A percentile compares a stretch with the other conserved stretches of the same genome.
phyloP scores from a whole-genome alignment of 495 filamentous ascomycete species.

The Penicillium samsonianum region DNA sequence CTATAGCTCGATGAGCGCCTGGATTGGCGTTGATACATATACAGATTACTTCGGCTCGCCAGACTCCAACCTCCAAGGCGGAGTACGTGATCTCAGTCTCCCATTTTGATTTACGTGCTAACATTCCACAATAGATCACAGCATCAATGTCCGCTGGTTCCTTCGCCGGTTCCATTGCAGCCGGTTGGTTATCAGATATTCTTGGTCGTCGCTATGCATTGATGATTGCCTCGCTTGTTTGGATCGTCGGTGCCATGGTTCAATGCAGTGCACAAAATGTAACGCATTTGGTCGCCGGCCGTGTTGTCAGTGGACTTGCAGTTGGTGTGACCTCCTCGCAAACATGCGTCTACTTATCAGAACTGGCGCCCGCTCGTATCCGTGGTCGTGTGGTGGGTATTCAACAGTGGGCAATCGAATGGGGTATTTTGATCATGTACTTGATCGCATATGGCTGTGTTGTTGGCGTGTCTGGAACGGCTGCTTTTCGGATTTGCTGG shows the following conservation, averaged over 20 bases:
- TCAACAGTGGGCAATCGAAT: conserved; percentile 76
- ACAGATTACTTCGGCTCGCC: conserved; percentile 66
- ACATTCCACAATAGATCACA: conserved; percentile 33
- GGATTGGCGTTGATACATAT: conserved; percentile 70
- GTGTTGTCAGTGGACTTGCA: conserved; percentile 69
- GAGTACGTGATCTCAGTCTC: conserved; percentile 30
- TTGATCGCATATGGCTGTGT: conserved; percentile 65
- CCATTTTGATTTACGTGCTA: background rate
- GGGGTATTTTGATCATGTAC: conserved; percentile 65
- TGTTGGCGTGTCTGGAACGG: conserved; percentile 45
- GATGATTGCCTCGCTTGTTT: conserved; percentile 66
- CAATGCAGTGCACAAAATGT: conserved; percentile 62
- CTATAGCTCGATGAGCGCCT: conserved; percentile 64
- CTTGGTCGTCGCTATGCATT: conserved; percentile 65
- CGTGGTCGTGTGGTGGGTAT: conserved; percentile 71
- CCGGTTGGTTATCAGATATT: conserved; percentile 66
- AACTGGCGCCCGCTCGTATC: conserved; percentile 67
- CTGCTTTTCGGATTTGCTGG: conserved; percentile 73
- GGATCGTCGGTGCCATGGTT: conserved; percentile 69
- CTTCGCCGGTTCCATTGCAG: conserved; percentile 61
- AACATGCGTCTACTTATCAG: conserved; percentile 79
- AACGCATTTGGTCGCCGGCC: conserved; percentile 67
- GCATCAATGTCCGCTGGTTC: conserved; percentile 67
- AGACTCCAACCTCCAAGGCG: conserved; percentile 61
- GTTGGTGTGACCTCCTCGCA: conserved; percentile 77